Conservation (phyloP, 441 rosid genomes). For the Pelargonium citronellum region DNA sequence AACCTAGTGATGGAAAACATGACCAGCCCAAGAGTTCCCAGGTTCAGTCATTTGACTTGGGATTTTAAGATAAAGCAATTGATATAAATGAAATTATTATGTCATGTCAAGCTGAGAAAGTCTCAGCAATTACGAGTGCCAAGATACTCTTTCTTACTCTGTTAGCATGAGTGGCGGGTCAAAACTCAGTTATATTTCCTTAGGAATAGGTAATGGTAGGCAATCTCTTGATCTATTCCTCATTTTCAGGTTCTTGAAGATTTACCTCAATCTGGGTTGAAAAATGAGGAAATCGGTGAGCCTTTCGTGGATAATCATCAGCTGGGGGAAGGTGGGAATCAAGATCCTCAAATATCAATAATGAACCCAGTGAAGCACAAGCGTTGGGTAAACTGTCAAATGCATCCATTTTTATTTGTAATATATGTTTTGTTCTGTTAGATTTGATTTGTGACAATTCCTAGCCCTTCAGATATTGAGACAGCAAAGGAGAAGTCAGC, state of each 20-base stretch:
- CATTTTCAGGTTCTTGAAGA: conserved; percentile 26
- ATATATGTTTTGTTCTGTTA: conserved; percentile 16
- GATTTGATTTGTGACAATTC: conserved; percentile 26
- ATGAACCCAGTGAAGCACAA: conserved; percentile 67
- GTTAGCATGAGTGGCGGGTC: no score
- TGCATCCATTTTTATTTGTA: conserved; percentile 19
- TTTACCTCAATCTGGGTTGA: conserved; percentile 29
- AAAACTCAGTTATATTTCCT: conserved; percentile 5
- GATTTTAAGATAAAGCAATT: not conserved
- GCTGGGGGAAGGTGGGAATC: conserved; percentile 30
- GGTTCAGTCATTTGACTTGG: conserved; percentile 27
- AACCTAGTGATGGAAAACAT: conserved; percentile 38
- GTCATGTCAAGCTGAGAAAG: no score
- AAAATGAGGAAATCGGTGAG: conserved; percentile 29
- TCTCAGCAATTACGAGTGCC: no score
- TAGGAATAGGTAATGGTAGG: conserved; percentile 28
- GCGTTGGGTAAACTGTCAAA: conserved; percentile 55
- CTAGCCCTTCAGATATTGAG: conserved; percentile 47
- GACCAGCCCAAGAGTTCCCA: conserved; percentile 34
- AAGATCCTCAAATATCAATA: conserved; percentile 25
- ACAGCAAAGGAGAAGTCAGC: conserved; percentile 48
- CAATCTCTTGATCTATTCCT: conserved; percentile 3
- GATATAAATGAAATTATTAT: no score
- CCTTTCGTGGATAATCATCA: conserved; percentile 25
- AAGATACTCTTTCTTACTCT: no score